These are phyloP conservation scores for Nakazawaea ernobii DNA, from an alignment of 805 yeast genomes.

Conservation along the genomic window DNA sequence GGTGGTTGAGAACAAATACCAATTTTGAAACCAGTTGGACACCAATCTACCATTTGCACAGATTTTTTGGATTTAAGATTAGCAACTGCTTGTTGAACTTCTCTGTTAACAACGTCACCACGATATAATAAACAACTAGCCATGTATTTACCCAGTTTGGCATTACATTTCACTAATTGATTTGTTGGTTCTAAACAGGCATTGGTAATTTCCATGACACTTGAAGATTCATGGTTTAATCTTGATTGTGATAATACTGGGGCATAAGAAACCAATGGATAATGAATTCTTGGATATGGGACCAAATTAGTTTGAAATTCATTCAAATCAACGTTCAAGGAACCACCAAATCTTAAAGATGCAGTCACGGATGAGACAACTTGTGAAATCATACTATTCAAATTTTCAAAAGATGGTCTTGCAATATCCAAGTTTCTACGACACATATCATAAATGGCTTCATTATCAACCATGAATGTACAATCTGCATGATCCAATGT, in stretches of 20 bases:
- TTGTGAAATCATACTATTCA: conserved; percentile 85
- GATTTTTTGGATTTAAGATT: conserved; percentile 82
- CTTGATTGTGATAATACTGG: conserved; percentile 80
- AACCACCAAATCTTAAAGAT: conserved; percentile 86
- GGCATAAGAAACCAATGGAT: conserved; percentile 91
- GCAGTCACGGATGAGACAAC: conserved; percentile 93
- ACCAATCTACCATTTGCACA: conserved; percentile 93
- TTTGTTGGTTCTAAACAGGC: conserved; percentile 92
- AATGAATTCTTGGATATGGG: conserved; percentile 93
- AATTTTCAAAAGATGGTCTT: conserved; percentile 73
- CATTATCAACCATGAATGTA: conserved; percentile 94
- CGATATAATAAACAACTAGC: conserved; percentile 90
- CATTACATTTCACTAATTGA: conserved; percentile 95
- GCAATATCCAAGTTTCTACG: conserved; percentile 82
- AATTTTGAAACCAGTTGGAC: conserved; percentile 94
- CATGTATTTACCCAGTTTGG: conserved; percentile 88
- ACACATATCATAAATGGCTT: conserved; percentile 92
- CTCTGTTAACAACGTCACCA: conserved; percentile 92
- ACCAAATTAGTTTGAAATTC: conserved; percentile 94
- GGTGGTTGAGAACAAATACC: conserved; percentile 95
- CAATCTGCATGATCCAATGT: conserved; percentile 93
- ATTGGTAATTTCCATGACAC: conserved; percentile 83
- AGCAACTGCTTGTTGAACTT: conserved; percentile 85
- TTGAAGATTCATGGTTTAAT: conserved; percentile 84
- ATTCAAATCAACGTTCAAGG: conserved; percentile 85